Evolutionary conservation across 805 yeast genomes (phyloP), one percentile per base, ranked within the genome.

Genomic region (Wickerhamiella kurtzmanii): DNA sequence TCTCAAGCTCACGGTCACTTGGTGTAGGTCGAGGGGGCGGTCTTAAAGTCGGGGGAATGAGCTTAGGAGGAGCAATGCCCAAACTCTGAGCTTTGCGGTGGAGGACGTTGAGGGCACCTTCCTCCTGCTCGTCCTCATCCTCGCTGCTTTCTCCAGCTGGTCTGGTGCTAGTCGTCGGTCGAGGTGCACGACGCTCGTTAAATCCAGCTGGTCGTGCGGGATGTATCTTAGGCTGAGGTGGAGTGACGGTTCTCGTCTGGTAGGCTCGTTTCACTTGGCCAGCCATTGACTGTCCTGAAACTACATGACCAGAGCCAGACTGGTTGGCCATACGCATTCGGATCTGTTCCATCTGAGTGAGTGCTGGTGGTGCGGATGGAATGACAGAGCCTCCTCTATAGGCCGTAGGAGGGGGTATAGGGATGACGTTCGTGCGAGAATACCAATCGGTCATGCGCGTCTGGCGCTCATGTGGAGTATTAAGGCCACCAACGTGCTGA

Each of bases 161-260:
- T 11, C 64, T 67, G 39, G 65, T 67, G 19, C 66, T 66, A 25
- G 66, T 65, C 41, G 21, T 13, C 25, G 25, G 20, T 8, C 19
- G 40, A 37, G 40, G 41, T 6, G 41, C 22, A 65, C 65, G 42
- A 42, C 35, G 43, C 32, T 28, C 52, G 55, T 74, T 61, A 63
- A 76, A 76, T 28, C 73, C 78, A 1, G 75, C 64, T 0, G 70
- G 67, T 15, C 77, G 61, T 3, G 78, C 68, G 2, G 80, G 79
- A 55, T 67, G 71, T 3, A 67, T 57, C n/a, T n/a, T n/a, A n/a
- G n/a, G n/a, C n/a, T n/a, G n/a, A n/a, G n/a, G n/a, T n/a, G n/a
- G n/a, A n/a, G n/a, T n/a, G n/a, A n/a, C n/a, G n/a, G n/a, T n/a
- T n/a, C n/a, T n/a, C n/a, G n/a, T n/a, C n/a, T n/a, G n/a, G n/a